Evolutionary conservation across 805 yeast genomes (phyloP).

Genomic region (Suhomyces pyralidae): DNA sequence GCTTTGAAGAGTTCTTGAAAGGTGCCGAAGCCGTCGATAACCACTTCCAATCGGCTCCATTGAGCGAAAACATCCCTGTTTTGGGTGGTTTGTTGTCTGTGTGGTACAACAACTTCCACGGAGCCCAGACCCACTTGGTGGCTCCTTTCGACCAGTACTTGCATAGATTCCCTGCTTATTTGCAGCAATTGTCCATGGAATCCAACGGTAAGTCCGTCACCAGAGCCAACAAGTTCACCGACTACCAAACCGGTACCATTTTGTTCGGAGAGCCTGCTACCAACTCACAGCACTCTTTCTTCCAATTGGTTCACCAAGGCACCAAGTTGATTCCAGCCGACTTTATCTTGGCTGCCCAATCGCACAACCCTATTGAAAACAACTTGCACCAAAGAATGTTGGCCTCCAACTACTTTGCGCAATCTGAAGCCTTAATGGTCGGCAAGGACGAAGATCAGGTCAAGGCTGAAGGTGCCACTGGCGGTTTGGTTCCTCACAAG

Average conservation of each 20-base stretch:
- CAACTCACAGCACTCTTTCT: constrained; percentile 98
- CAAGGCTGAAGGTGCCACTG: constrained; percentile 84
- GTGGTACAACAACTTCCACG: constrained; percentile 98
- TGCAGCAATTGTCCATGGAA: constrained; percentile 98
- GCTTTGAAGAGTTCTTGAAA: constrained; percentile 85
- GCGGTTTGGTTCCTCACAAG: constrained; percentile 89
- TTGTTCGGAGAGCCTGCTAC: constrained; percentile 99
- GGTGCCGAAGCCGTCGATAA: constrained; percentile 98
- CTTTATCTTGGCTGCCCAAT: constrained; percentile 93
- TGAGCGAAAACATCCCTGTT: constrained; percentile 88
- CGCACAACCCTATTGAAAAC: constrained; percentile 94
- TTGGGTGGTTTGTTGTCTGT: constrained; percentile 91
- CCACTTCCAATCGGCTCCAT: constrained; percentile 80
- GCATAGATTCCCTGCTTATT: constrained; percentile 98
- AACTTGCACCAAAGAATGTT: constrained; percentile 96
- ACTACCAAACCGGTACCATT: constrained; percentile 94
- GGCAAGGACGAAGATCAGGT: constrained; percentile 88
- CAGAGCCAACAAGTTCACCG: constrained; percentile 85
- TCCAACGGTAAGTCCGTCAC: constrained; percentile 98
- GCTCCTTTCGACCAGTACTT: constrained; percentile 98
- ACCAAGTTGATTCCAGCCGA: constrained; percentile 96
- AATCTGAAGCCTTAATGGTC: constrained; percentile 95
- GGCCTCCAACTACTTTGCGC: constrained; percentile 99
- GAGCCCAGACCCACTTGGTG: constrained; percentile 96
- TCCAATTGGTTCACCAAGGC: constrained; percentile 99